Conservation (phyloP, 495 filamentous ascomycete species). For the Penicillium steckii region DNA sequence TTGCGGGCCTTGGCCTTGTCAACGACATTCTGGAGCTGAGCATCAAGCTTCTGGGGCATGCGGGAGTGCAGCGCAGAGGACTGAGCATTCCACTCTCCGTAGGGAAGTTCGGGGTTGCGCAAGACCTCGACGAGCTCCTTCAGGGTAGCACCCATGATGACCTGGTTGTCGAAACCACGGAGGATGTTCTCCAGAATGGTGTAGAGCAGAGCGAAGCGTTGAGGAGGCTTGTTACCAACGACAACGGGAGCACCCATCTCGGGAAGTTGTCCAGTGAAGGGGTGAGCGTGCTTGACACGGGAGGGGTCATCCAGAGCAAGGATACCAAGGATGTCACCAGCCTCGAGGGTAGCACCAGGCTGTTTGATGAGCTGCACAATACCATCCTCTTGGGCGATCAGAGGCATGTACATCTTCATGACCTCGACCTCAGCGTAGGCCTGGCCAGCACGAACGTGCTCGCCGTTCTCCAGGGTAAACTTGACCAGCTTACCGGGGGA, state of each 20-base stretch:
- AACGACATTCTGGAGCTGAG: conserved; percentile 75
- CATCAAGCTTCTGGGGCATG: conserved; percentile 91
- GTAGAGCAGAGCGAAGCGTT: conserved; percentile 75
- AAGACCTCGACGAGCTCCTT: conserved; percentile 90
- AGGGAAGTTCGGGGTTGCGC: conserved; percentile 85
- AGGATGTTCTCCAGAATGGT: conserved; percentile 86
- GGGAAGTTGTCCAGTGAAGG: conserved; percentile 92
- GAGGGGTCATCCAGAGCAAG: conserved; percentile 93
- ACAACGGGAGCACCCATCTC: conserved; percentile 83
- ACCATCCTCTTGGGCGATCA: conserved; percentile 95
- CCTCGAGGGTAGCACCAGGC: conserved; percentile 95
- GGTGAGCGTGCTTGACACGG: conserved; percentile 93
- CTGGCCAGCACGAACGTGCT: conserved; percentile 91
- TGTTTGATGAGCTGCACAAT: conserved; percentile 99
- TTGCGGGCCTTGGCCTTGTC: conserved; percentile 75
- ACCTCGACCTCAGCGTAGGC: conserved; percentile 97
- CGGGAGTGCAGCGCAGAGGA: conserved; percentile 92
- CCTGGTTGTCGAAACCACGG: conserved; percentile 92
- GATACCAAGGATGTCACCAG: conserved; percentile 98
- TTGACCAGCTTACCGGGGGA: conserved; percentile 98
- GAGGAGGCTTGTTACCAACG: conserved; percentile 87
- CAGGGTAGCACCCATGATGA: conserved; percentile 86
- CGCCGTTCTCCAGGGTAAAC: conserved; percentile 95
- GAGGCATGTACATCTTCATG: conserved; percentile 99
- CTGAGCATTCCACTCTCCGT: conserved; percentile 94